Conservation (phyloP, 306 rosid genomes). For the Fagus crenata region DNA sequence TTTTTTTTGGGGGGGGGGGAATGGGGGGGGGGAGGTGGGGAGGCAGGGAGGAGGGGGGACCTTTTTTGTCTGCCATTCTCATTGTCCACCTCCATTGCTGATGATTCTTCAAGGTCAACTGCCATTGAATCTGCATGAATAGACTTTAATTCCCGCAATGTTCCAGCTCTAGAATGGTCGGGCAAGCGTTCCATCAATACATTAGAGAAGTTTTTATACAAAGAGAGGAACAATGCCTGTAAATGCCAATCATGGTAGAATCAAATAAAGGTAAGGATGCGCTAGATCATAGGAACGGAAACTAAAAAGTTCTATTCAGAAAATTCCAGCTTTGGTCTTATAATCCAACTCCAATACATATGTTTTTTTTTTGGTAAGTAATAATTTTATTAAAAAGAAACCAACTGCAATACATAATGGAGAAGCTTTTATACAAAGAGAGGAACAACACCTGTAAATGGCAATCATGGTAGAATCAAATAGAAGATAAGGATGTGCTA, state of each 20-base stretch:
- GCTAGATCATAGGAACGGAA: constrained; percentile 14
- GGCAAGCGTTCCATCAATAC: constrained; percentile 83
- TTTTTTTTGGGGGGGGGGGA: not conserved
- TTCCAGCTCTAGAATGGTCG: constrained; percentile 54
- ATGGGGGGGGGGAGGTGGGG: not conserved
- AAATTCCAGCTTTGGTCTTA: no score
- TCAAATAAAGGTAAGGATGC: constrained; percentile 25
- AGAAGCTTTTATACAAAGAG: constrained; percentile 73
- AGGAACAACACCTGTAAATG: constrained; percentile 68
- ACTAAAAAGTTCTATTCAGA: not conserved
- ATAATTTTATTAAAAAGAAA: no score
- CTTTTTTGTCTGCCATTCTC: constrained; percentile 69
- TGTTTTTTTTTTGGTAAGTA: no score
- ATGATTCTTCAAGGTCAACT: constrained; percentile 71
- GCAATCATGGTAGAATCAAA: constrained; percentile 28
- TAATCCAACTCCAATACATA: no score
- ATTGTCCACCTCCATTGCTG: constrained; percentile 80
- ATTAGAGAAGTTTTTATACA: constrained; percentile 73
- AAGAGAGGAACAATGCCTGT: constrained; percentile 72
- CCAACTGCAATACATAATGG: constrained; percentile 42
- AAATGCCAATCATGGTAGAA: constrained; percentile 31
- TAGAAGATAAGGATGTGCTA: constrained; percentile 20
- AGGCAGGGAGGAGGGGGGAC: constrained; percentile 30
- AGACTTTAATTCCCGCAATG: constrained; percentile 66
- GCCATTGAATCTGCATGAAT: constrained; percentile 57